Base-by-base conservation (phyloP, 2,329 filamentous ascomycete species). In the Alternaria infectoria region DNA sequence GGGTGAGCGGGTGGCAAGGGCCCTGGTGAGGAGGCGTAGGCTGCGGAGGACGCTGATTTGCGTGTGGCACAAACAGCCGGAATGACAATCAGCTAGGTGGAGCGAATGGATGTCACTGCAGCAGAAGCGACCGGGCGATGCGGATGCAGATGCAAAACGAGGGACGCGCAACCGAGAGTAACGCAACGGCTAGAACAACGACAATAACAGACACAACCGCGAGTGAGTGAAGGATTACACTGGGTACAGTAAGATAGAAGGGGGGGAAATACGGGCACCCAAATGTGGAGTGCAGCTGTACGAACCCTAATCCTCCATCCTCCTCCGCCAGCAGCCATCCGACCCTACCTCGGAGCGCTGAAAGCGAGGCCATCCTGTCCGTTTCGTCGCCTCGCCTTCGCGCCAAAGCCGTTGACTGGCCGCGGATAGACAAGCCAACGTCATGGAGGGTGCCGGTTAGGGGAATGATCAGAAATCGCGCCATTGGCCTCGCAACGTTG, bases 391-490 rank as follows among this genome's bases (percentile, higher is more conserved):
- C 49, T 52, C 49, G 49, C 30, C 49, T 52, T 21, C 19, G 28
- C 28, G 49, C 36, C 36, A 52, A 36, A 25, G 28, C 21, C 28
- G 54, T 57, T 36, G 47, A 61, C 49, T 60, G 61, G 64, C 57
- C 61, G 10, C 56, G 28, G 55, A 30, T 40, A 25, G 36, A 63
- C 52, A 55, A 50, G 47, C 62, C 47, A 58, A 76, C 75, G 75
- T 78, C 76, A 78, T 75, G 36, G 70, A 70, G 72, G 59, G 50
- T 46, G 58, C 74, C 71, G 17, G 57, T 66, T 65, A 32, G 30
- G 73, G 75, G 52, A 77, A 66, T 69, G 74, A 78, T 76, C 67
- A 70, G 69, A 69, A 59, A 12, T 45, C 44, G 44, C 28, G 65
- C 67, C 66, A 74, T 69, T 71, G 61, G 57, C 59, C 51, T 58